Evolutionary conservation across 1,139 yeast genomes (phyloP).

Genomic region (Tardiomyces depauwii): DNA sequence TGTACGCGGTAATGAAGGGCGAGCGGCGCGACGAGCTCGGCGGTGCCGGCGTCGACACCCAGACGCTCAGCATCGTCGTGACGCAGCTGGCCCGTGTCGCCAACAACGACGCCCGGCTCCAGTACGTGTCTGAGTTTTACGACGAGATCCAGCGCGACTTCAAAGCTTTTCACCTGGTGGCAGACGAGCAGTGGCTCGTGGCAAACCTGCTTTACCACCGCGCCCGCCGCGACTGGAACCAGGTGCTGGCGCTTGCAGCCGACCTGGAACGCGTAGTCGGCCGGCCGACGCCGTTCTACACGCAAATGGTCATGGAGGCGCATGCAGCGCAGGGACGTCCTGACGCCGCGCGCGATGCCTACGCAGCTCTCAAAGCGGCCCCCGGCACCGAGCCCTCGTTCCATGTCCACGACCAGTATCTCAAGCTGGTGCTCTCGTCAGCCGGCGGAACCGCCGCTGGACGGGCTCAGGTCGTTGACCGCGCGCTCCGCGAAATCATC

Average conservation of each 20-base stretch:
- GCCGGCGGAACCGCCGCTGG: conserved; percentile 6
- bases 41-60: conserved; percentile 10
- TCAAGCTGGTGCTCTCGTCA: conserved; percentile 5
- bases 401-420: conserved; percentile 8
- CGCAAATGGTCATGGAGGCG: neutral
- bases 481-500: conserved; percentile 5
- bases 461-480: conserved; percentile 3
- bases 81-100: conserved; percentile 11
- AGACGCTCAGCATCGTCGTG: conserved; percentile 18
- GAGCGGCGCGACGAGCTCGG: conserved; percentile 3
- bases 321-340: conserved; percentile 6
- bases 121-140: conserved; percentile 4
- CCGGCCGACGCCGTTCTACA: neutral
- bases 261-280: neutral
- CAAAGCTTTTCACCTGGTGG: neutral
- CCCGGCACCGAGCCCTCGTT: conserved; percentile 4
- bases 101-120: neutral
- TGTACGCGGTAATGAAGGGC: conserved; percentile 12
- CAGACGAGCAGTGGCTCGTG: neutral
- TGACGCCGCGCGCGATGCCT: conserved; percentile 1
- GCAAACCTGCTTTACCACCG: neutral
- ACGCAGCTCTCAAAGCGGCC: conserved; percentile 2
- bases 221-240: neutral
- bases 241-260: neutral
- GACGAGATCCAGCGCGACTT: conserved; percentile 6